Evolutionary conservation across 1,284 basidiomycete species (phyloP), one percentile per base, ranked within the genome.

Genomic region (Inonotus obliquus): DNA sequence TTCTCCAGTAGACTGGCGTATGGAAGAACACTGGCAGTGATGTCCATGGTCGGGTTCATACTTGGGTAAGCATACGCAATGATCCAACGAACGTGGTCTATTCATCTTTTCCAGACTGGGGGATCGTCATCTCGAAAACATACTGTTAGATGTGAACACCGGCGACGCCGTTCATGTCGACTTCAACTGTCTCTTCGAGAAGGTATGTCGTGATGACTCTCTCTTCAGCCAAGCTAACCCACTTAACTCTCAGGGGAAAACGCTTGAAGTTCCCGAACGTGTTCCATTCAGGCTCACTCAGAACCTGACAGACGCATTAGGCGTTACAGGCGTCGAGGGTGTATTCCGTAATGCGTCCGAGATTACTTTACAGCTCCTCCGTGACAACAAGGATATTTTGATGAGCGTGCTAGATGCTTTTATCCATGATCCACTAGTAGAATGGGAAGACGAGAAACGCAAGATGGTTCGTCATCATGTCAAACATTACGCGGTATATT

Each of bases 11-110:
- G 97, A 27, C 77, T 94, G 63, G 83, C 87, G 2, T 99, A 96
- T 71, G 89, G 86, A 14, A 83, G 96, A 48, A 98, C 97, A 0
- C 83, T 91, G 0, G 97, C 97, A 0, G 97, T 99, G 54, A 99
- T 98, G 91, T 97, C 93, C 2, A 99, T 99, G 91, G 94, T 99
- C 27, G 97, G 97, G 21, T 97, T 93, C 68, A 96, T 99, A 38
- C 79, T 99, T 9, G 97, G 96, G 92, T 96, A 65, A 64, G 85
- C 73, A 7, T n/a, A 52, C 35, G n/a, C 51, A 7, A 57, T 59
- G 38, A 11, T 41, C 5, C 45, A 6, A 23, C 27, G 11, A 29
- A 35, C 9, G 39, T 13, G 19, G 23, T 57, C 41, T 51, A n/a
- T 25, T 21, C n/a, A 39, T 5, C 52, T 32, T 14, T n/a, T 49